Percentiles rank a stretch among this genome's conserved stretches.
Conservation (phyloP, 352 stramenopile genomes). For the Lagenidium giganteum region DNA sequence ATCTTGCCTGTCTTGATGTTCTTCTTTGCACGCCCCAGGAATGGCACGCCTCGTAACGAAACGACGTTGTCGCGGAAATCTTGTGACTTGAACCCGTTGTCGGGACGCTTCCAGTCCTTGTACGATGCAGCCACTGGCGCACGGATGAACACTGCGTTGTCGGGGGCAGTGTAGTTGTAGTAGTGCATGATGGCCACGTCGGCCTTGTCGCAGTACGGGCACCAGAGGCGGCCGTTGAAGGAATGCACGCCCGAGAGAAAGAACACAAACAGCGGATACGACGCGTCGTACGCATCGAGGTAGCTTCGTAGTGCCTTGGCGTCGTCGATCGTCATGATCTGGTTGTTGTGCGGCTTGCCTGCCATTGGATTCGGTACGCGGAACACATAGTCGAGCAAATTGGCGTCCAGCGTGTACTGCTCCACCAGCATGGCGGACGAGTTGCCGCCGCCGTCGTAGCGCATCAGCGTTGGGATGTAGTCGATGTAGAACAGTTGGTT, state of each 20-base stretch:
- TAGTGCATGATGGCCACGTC: conserved; percentile 73
- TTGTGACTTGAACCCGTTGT: conserved; percentile 59
- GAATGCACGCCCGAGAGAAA: conserved; percentile 67
- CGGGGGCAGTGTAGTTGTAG: conserved; percentile 65
- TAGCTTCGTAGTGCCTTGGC: conserved; percentile 41
- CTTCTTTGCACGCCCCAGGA: conserved; percentile 42
- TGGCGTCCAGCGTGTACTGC: conserved; percentile 52
- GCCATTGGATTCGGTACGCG: conserved; percentile 34
- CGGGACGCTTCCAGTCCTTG: conserved; percentile 72
- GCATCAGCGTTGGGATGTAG: conserved; percentile 68
- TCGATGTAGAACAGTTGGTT: conserved; percentile 84
- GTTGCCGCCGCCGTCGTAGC: conserved; percentile 74
- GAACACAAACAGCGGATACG: conserved; percentile 69
- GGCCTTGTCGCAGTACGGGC: conserved; percentile 70
- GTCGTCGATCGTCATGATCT: conserved; percentile 37
- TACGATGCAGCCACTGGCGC: conserved; percentile 47
- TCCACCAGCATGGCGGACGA: conserved; percentile 66
- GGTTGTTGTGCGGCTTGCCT: conserved; percentile 34
- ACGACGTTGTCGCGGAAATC: conserved; percentile 56
- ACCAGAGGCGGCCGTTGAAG: conserved; percentile 82
- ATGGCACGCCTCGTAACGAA: conserved; percentile 59
- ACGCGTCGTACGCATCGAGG: conserved; percentile 54
- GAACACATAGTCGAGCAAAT: conserved; percentile 71
- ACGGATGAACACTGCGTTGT: conserved; percentile 45
- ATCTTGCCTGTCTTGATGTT: conserved; percentile 34